Evolutionary conservation across 2,329 filamentous ascomycete genomes (phyloP).

Genomic region (Cercospora sp.): DNA sequence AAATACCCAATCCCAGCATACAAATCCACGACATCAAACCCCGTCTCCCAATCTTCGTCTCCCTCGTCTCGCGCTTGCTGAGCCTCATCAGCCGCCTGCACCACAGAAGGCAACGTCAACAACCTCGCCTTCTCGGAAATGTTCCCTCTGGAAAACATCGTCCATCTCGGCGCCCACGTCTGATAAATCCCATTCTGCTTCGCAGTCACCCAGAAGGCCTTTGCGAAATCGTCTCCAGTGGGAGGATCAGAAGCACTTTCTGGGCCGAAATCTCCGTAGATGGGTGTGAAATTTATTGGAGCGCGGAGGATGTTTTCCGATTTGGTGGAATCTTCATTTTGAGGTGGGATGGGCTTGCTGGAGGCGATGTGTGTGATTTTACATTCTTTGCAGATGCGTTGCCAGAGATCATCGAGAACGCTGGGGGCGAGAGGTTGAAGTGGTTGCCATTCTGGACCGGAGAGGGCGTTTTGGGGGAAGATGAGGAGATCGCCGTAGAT

Average conservation of each 20-base stretch:
- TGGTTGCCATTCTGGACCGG: slow-evolving; percentile 38
- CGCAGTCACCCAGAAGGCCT: slow-evolving; percentile 75
- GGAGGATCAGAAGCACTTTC: slow-evolving; percentile 32
- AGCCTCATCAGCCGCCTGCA: slow-evolving; percentile 37
- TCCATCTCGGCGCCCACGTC: slow-evolving; percentile 84
- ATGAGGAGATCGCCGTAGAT: slow-evolving; percentile 60
- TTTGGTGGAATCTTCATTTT: neutral
- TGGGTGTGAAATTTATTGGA: slow-evolving; percentile 66
- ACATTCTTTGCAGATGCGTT: slow-evolving; percentile 45
- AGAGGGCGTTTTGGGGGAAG: slow-evolving; percentile 52
- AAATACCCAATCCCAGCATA: slow-evolving; percentile 96
- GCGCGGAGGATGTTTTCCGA: slow-evolving; percentile 67
- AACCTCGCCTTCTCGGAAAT: slow-evolving; percentile 83
- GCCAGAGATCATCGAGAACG: slow-evolving; percentile 44
- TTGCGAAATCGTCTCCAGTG: slow-evolving; percentile 56
- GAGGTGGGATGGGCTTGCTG: slow-evolving; percentile 56
- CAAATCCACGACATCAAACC: slow-evolving; percentile 63
- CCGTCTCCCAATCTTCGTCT: slow-evolving; percentile 22
- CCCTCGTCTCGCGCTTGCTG: neutral
- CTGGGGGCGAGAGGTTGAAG: slow-evolving; percentile 36
- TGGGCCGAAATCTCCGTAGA: slow-evolving; percentile 75
- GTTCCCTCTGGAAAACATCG: slow-evolving; percentile 93
- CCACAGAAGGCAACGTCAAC: slow-evolving; percentile 49
- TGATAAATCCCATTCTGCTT: slow-evolving; percentile 75
- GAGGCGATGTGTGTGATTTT: slow-evolving; percentile 58